Percentiles rank a stretch among this genome's conserved stretches.
phyloP scores from a whole-genome alignment of 2,329 filamentous ascomycete genomes.

The Colletotrichum shisoi region DNA sequence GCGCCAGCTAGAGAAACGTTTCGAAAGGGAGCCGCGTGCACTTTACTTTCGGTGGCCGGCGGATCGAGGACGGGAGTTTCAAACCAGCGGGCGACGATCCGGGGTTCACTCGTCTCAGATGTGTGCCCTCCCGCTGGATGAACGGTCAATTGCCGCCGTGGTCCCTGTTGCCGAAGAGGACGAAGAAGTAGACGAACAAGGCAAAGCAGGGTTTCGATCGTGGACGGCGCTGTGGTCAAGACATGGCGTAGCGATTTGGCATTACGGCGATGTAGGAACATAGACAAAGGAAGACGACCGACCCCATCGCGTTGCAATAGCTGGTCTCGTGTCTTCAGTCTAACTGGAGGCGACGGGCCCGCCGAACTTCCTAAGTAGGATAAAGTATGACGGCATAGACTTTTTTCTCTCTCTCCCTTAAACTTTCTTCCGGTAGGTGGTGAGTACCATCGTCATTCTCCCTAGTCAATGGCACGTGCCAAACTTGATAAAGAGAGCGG shows the following conservation, averaged over 20 bases:
- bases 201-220: conserved; percentile 3
- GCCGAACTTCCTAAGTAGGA: conserved; percentile 25
- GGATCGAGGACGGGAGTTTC: conserved; percentile 20
- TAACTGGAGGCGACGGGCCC: conserved; percentile 5
- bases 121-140: conserved; percentile 15
- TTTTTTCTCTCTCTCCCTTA: neutral
- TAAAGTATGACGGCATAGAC: conserved; percentile 35
- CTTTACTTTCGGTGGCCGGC: conserved; percentile 10
- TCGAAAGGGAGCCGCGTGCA: conserved; percentile 37
- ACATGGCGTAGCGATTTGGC: neutral
- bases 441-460: conserved; percentile 9
- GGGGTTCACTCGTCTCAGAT: conserved; percentile 32
- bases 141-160: neutral
- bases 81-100: conserved; percentile 22
- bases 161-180: conserved; percentile 6
- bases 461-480: conserved; percentile 15
- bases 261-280: neutral
- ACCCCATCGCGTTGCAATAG: conserved; percentile 1
- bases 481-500: conserved; percentile 10
- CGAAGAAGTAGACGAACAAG: neutral
- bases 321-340: neutral
- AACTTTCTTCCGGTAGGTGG: neutral
- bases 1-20: conserved; percentile 26
- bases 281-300: neutral
- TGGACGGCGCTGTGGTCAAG: conserved; percentile 10